A percentile compares a stretch with the other conserved stretches of the same genome.
Evolutionary conservation across 305 asterid genomes (phyloP).

Genomic region (Rubia balearica): DNA sequence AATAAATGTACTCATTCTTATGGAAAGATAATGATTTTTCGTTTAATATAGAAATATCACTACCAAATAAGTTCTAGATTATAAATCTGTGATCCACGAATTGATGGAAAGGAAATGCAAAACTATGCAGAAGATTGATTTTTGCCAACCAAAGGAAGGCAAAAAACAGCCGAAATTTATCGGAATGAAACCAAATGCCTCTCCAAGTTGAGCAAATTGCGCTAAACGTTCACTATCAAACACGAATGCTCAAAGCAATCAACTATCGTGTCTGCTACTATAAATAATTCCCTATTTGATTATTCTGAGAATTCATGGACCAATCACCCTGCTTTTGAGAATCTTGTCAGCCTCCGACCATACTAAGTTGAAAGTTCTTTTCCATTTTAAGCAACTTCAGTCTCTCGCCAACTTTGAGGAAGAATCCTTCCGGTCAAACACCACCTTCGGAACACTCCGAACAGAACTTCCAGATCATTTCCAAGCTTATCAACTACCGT

Average conservation of each 20-base stretch:
- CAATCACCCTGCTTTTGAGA: slow-evolving; percentile 54
- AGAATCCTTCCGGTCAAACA: slow-evolving; percentile 95
- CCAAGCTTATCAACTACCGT: slow-evolving; percentile 65
- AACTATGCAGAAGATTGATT: background rate
- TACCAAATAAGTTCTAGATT: no score
- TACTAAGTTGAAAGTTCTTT: slow-evolving; percentile 36
- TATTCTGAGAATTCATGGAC: slow-evolving; percentile 18
- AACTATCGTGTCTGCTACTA: background rate
- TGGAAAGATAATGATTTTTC: no score
- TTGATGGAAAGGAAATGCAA: background rate
- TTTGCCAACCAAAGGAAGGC: background rate
- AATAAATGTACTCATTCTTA: no score
- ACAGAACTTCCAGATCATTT: slow-evolving; percentile 55
- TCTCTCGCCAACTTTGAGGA: slow-evolving; percentile 62
- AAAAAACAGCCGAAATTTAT: no score
- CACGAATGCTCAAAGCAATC: background rate
- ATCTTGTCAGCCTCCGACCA: slow-evolving; percentile 63
- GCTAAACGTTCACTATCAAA: background rate
- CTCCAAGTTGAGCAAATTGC: background rate
- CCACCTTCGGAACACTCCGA: slow-evolving; percentile 63
- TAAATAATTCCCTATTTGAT: background rate
- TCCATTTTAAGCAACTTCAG: slow-evolving; percentile 61
- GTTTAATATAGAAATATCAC: no score
- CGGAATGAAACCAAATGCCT: background rate
- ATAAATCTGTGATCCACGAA: background rate